These are phyloP conservation scores for Cicer pinnatifidum DNA, from an alignment of 306 rosid genomes.

Conservation along the genomic window DNA sequence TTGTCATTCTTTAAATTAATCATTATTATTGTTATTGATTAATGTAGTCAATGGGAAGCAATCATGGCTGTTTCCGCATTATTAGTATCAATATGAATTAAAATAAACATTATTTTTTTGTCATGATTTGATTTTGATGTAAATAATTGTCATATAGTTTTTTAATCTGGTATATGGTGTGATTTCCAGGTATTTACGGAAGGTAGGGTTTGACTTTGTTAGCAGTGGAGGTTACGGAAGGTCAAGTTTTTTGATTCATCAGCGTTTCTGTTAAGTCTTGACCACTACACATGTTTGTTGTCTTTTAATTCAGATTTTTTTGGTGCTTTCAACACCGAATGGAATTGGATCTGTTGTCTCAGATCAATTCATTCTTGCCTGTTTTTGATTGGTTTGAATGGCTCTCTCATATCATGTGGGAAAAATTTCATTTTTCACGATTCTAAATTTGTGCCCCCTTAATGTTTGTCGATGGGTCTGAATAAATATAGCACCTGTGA, in stretches of 20 bases:
- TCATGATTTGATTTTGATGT: slow-evolving; percentile 37
- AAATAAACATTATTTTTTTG: neutral
- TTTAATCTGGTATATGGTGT: slow-evolving; percentile 56
- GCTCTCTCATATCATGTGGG: slow-evolving; percentile 46
- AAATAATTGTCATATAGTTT: slow-evolving; percentile 42
- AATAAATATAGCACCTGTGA: slow-evolving; percentile 44
- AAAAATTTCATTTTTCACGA: slow-evolving; percentile 32
- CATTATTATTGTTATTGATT: slow-evolving; percentile 30
- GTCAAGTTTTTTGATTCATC: slow-evolving; percentile 51
- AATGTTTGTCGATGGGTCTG: slow-evolving; percentile 52
- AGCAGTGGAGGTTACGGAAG: slow-evolving; percentile 46
- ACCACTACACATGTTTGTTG: slow-evolving; percentile 45
- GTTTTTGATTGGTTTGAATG: slow-evolving; percentile 51
- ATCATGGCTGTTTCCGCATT: slow-evolving; percentile 56
- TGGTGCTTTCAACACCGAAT: slow-evolving; percentile 51
- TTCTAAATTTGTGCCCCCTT: neutral
- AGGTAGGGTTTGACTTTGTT: slow-evolving; percentile 80
- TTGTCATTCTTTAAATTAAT: slow-evolving; percentile 46
- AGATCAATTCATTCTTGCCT: slow-evolving; percentile 44
- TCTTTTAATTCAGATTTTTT: slow-evolving; percentile 48
- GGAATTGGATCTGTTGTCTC: slow-evolving; percentile 54
- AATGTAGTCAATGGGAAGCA: slow-evolving; percentile 50
- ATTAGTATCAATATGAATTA: slow-evolving; percentile 32
- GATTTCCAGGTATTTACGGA: slow-evolving; percentile 76
- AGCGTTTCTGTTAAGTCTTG: slow-evolving; percentile 40